phyloP scores from a whole-genome alignment of 2,329 filamentous ascomycete genomes.

The Mycosphaerella sp. region DNA sequence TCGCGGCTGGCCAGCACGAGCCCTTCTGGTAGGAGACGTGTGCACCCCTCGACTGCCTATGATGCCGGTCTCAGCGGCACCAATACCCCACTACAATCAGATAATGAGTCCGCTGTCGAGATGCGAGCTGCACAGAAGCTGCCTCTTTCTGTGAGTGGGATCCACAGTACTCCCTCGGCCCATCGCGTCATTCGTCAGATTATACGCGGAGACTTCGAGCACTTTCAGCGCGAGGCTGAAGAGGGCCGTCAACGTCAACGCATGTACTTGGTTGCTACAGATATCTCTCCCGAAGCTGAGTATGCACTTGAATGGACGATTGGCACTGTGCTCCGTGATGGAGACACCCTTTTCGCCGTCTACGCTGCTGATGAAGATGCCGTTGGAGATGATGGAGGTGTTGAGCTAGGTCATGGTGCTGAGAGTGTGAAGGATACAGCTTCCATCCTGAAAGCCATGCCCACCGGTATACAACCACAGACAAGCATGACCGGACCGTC shows the following conservation, averaged over 20 bases:
- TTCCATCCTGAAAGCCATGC: constrained; percentile 61
- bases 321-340: constrained; percentile 86
- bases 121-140: constrained; percentile 84
- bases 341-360: constrained; percentile 87
- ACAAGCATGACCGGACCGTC: constrained; percentile 30
- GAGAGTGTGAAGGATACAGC: constrained; percentile 72
- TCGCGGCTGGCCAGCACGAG: constrained; percentile 28
- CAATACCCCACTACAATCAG: constrained; percentile 66
- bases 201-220: constrained; percentile 76
- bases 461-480: constrained; percentile 33
- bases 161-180: constrained; percentile 67
- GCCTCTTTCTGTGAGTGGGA: constrained; percentile 69
- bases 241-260: constrained; percentile 72
- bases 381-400: constrained; percentile 42
- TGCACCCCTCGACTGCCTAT: constrained; percentile 77
- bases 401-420: constrained; percentile 63
- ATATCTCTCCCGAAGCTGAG: constrained; percentile 87
- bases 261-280: constrained; percentile 92
- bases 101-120: constrained; percentile 75
- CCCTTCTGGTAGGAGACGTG: constrained; percentile 33
- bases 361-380: constrained; percentile 88
- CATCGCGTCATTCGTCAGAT: constrained; percentile 85
- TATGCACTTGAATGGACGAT: constrained; percentile 98
- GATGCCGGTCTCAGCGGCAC: constrained; percentile 59
- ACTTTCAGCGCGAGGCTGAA: constrained; percentile 70